Base-by-base conservation (phyloP, 352 stramenopile species). In the Pilasporangium apinafurcum region DNA sequence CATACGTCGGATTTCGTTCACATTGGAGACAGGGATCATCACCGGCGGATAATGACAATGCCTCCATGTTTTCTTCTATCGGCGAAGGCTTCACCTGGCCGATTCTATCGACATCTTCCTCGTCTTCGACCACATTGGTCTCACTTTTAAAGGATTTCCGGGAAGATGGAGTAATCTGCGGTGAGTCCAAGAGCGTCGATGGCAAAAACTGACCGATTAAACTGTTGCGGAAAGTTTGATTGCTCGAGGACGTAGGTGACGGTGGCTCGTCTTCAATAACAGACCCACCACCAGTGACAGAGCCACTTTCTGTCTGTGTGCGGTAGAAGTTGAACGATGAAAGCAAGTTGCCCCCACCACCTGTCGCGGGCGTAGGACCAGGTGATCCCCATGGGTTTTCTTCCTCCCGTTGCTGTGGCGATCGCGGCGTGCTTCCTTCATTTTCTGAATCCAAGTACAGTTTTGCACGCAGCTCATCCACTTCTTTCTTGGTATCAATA, bases 171-270 rank as follows among this genome's bases (percentile, higher is more conserved):
- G 71, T 88, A 26, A 86, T 51, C 62, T 90, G 79, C 13, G 81
- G 81, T 32, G 81, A 93, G 48, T 93, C 81, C 32, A 93, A 54
- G 25, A 93, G 53, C 33, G 72, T 65, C 8, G 81, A 84, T 21
- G 81, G 81, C 46, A 93, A 47, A 28, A 86, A 92, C 46, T 92
- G 77, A 26, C 63, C 81, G 59, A 93, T 89, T 3, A 87, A 52
- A 28, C 68, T 86, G 47, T 60, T 83, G 18, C 78, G 75, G 24
- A 89, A 52, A 21, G 72, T 70, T 14, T 83, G 74, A 17, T 77
- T 64, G 14, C 61, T 72, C 17, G 72, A 79, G 4, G 68, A 75
- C 34, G 46, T 37, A 16, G 68, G 62, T 5, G 60, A 82, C 5
- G 56, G 50, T 16, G 54, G 62, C 35, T 84, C 68, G 35, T 87